Evolutionary conservation across 164 flowering plant species (phyloP), one percentile per base, ranked within the genome.

Genomic region (Annona cherimola): DNA sequence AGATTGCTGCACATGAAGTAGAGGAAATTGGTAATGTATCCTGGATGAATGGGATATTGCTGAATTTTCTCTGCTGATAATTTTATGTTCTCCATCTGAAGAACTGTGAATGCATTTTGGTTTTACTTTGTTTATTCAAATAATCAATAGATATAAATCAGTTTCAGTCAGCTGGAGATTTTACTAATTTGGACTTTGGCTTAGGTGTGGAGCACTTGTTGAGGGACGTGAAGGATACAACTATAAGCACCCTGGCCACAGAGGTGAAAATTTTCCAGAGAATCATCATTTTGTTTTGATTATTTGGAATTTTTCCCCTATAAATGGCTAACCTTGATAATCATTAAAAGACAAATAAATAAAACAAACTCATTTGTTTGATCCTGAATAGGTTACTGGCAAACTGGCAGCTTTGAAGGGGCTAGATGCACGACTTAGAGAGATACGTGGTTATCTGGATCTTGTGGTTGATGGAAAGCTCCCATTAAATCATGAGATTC

Each of bases 1-100:
- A 93, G 84, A 93, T 96, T 76, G 98, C 97, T 73, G 99, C 99
- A 74, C 98, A 93, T 82, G 99, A 96, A 78, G 99, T 93, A 42
- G 99, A 96, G 85, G 99, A 96, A 86, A 96, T 96, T 63, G 98
- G 98, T 96, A 86, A 20, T 64, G 35, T 35, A 40, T 45, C 35
- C 14, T 50, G 57, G 9, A 50, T 50, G 11, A 12, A 50, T 8
- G 8, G 57, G 18, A 50, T 26, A 40, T n/a, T 40, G 44, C 45
- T 14, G 18, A 11, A 64, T 11, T 6, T 12, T 3, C 42, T 11
- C 41, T 11, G 9, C 42, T 12, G 40, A 14, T 42, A 26, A 50
- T 62, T 64, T 64, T 40, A 43, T 26, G 35, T 26, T 26, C 35
- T 26, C 35, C 35, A 26, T 26, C 35, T 26, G 35, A 26, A 26